These are phyloP conservation scores for Calonectria ilicicola DNA, from an alignment of 2,329 filamentous ascomycete genomes.

Conservation along the genomic window DNA sequence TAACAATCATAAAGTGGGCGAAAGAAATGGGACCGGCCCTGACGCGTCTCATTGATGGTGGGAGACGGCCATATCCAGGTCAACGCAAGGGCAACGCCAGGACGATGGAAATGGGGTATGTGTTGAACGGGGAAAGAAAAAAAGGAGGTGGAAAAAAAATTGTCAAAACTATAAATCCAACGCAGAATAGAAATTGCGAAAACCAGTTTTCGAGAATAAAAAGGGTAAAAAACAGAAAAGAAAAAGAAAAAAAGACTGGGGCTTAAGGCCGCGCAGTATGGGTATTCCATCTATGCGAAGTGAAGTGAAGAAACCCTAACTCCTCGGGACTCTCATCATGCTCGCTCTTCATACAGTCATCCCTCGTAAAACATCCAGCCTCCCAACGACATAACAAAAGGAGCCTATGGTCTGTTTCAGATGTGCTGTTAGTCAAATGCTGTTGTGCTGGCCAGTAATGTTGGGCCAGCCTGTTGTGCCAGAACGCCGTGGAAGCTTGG, in stretches of 20 bases:
- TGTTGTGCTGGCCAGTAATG: conserved; percentile 8
- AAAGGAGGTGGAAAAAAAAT: conserved; percentile 13
- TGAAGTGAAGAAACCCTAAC: conserved; percentile 39
- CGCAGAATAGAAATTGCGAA: conserved; percentile 8
- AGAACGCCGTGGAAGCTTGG: conserved; percentile 38
- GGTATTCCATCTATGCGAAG: conserved; percentile 57
- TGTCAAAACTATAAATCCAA: conserved; percentile 12
- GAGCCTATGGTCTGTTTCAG: conserved; percentile 20
- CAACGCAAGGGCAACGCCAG: conserved; percentile 13
- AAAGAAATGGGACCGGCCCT: conserved; percentile 66
- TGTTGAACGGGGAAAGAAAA: conserved; percentile 14
- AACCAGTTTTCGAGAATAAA: conserved; percentile 17
- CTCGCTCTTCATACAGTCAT: conserved; percentile 42
- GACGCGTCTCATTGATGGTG: conserved; percentile 52
- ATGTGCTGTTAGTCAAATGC: conserved; percentile 35
- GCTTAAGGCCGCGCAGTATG: conserved; percentile 39
- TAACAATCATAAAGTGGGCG: conserved; percentile 61
- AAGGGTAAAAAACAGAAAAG: conserved; percentile 16
- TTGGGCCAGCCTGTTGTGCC: conserved; percentile 25
- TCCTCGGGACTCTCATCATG: conserved; percentile 28
- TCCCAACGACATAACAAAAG: conserved; percentile 24
- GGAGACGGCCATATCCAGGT: conserved; percentile 9
- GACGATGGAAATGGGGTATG: conserved; percentile 24
- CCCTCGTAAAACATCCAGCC: conserved; percentile 36
- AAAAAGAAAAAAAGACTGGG: conserved; percentile 20